Percentiles rank a stretch among this genome's conserved stretches.
Conservation (phyloP, 108 stramenopile species). For the Pseudonitzschia multistriata region DNA sequence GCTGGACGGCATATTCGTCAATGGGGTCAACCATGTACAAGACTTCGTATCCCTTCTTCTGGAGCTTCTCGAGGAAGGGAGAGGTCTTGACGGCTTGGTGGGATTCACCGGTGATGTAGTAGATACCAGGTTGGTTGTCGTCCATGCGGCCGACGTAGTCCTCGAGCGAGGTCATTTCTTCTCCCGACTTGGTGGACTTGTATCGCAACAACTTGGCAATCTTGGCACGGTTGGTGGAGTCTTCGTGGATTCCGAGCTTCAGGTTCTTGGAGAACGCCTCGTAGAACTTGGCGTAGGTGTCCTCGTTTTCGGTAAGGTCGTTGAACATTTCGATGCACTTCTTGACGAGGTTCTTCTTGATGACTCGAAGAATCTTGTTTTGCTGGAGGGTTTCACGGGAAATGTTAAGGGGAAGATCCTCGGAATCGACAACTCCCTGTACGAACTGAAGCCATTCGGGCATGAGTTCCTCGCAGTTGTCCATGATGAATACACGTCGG, state of each 20-base stretch:
- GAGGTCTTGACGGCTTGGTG: conserved; percentile 98
- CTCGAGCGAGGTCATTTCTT: conserved; percentile 97
- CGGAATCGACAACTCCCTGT: conserved; percentile 99
- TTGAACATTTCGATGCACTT: conserved; percentile 99
- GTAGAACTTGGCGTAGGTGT: conserved; percentile 99
- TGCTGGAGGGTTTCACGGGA: conserved; percentile 99
- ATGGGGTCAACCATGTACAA: conserved; percentile 99
- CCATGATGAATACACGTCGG: conserved; percentile 99
- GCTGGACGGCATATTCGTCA: conserved; percentile 99
- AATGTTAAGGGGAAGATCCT: conserved; percentile 99
- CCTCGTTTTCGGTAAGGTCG: conserved; percentile 98
- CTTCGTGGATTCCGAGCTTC: conserved; percentile 99
- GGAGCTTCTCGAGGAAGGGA: conserved; percentile 99
- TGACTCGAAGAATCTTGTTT: conserved; percentile 99
- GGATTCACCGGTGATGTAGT: conserved; percentile 99
- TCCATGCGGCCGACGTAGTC: conserved; percentile 99
- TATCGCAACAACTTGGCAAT: conserved; percentile 99
- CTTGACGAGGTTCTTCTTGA: conserved; percentile 99
- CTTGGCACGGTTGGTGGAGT: conserved; percentile 99
- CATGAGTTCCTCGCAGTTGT: conserved; percentile 99
- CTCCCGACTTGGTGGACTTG: conserved; percentile 98
- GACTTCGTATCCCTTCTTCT: conserved; percentile 99
- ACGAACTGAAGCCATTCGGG: conserved; percentile 99
- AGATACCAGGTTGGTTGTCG: conserved; percentile 99
- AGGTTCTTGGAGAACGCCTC: conserved; percentile 99